Evolutionary conservation across 2,329 filamentous ascomycete species (phyloP).

Genomic region (Calonectria pseudoturangicola): DNA sequence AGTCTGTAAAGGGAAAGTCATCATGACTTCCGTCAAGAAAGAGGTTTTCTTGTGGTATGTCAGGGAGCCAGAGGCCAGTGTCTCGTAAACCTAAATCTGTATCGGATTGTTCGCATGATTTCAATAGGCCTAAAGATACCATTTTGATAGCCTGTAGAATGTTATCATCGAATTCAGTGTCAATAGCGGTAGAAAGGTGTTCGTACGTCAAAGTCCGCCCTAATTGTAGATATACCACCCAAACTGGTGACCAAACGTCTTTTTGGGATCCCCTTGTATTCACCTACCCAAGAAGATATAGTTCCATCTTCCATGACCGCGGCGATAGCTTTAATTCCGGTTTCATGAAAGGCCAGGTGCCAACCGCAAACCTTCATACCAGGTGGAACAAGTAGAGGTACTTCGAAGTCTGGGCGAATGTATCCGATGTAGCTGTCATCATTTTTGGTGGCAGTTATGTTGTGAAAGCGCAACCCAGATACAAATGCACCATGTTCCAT

Average conservation of each 20-base stretch:
- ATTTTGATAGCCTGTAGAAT: neutral
- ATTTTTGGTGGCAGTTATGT: too few species aligned
- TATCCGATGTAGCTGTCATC: neutral
- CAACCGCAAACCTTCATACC: constrained; percentile 1
- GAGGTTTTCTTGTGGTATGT: neutral
- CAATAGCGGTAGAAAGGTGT: too few species aligned
- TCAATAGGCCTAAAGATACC: neutral
- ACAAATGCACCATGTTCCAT: neutral
- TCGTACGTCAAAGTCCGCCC: constrained; percentile 35
- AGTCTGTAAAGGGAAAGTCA: neutral
- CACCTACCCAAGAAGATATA: constrained; percentile 33
- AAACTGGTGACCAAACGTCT: neutral
- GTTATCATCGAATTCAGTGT: neutral
- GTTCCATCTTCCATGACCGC: constrained; percentile 17
- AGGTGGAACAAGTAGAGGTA: neutral
- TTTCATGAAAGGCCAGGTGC: constrained; percentile 31
- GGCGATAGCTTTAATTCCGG: constrained; percentile 23
- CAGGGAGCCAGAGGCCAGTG: neutral
- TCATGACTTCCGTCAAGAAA: constrained; percentile 24
- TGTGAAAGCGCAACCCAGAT: neutral
- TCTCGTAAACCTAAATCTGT: neutral
- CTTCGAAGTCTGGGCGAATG: neutral
- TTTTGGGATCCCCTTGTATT: constrained; percentile 22
- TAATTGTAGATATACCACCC: neutral
- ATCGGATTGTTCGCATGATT: neutral